Evolutionary conservation across 1,139 yeast species (phyloP).

Genomic region (Sugiyamaella neomexicana): DNA sequence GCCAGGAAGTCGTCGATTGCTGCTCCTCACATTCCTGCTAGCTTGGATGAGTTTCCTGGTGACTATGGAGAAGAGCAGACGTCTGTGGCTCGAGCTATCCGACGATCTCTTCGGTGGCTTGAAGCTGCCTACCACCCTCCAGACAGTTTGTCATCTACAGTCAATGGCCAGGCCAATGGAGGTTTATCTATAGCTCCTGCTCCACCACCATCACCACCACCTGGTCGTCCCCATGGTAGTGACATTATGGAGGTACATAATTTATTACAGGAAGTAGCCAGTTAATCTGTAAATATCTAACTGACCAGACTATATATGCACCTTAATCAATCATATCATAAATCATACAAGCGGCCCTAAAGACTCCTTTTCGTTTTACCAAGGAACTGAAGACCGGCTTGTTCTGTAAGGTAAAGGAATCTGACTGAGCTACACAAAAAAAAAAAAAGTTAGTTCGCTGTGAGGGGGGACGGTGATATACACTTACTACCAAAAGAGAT

Average conservation of each 20-base stretch:
- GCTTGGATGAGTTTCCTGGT: constrained; percentile 16
- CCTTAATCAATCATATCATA: constrained; percentile 1
- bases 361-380: constrained; percentile 6
- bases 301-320: neutral
- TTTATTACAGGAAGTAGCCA: constrained; percentile 14
- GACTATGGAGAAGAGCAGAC: constrained; percentile 36
- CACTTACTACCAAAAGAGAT: constrained; percentile 2
- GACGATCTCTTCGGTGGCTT: constrained; percentile 32
- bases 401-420: too few species aligned
- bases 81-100: constrained; percentile 29
- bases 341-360: constrained; percentile 8
- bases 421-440: neutral
- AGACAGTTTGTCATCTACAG: neutral
- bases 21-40: neutral
- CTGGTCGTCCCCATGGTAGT: neutral
- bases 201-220: neutral
- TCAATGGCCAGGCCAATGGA: constrained; percentile 1
- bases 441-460: neutral
- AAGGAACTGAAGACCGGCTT: constrained; percentile 7
- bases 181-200: neutral
- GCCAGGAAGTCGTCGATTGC: constrained; percentile 5
- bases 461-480: neutral
- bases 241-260: constrained; percentile 18
- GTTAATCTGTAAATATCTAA: neutral
- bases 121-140: neutral